Base-by-base conservation (phyloP, 2,329 filamentous ascomycete species). In the Sporothrix humicola region DNA sequence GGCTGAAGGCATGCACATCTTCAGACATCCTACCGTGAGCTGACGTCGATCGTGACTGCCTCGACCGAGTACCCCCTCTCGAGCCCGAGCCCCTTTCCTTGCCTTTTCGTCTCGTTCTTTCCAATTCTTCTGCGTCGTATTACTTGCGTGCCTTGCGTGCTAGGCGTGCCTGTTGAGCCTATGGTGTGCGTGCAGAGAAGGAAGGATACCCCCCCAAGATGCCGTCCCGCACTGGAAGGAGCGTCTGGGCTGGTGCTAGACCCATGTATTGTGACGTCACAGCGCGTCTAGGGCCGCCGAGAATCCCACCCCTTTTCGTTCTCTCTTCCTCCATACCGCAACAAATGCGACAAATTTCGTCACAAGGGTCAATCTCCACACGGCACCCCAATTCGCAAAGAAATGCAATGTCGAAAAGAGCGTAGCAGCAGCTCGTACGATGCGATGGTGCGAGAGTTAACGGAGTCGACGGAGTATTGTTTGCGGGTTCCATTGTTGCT, bases 231-330 rank as follows among this genome's bases (percentile, higher is more conserved):
- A 12, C n/a, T 5, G 37, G 59, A 65, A 23, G 59, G 59, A 46
- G 37, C 59, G 37, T n/a, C 7, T 23, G 37, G 26, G 23, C 13
- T 17, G 31, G 9, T 23, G 42, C 59, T 46, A 23, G 44, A 66
- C 44, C 20, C 63, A 66, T 31, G 63, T 13, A 31, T 13, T 26
- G 31, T 66, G 63, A 66, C 63, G 63, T 66, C 63, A 66, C 63
- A 50, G 44, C 10, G 20, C 13, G 23, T 50, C 8, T 23, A 66
- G 23, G 42, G 12, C 15, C 42, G 42, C 61, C 20, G 3, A 15
- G 13, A 46, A n/a, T 31, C 44, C 42, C 10, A 50, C 20, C 63
- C 20, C 42, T 12, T 46, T 48, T 44, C 20, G 3, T 13, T 44
- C 10, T 44, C 37, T 44, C 17, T 31, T 42, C 31, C 10, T 9